Evolutionary conservation across 2,329 filamentous ascomycete genomes (phyloP).

Genomic region (Cyphellophora europaea): DNA sequence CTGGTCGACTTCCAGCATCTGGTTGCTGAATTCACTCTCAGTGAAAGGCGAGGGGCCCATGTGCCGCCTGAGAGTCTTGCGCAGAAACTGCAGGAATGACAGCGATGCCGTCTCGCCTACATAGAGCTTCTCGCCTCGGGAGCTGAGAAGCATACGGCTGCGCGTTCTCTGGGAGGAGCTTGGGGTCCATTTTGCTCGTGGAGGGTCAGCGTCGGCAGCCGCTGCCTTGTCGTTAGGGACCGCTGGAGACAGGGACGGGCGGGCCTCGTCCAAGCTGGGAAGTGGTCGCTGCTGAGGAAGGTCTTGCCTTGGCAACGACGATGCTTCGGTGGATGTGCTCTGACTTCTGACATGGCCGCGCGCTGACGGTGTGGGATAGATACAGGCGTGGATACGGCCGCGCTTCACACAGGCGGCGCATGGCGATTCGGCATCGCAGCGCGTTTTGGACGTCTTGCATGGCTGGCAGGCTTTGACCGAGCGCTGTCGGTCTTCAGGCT

Average conservation of each 20-base stretch:
- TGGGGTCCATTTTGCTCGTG: slow-evolving; percentile 10
- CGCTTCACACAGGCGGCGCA: slow-evolving; percentile 39
- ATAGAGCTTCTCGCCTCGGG: slow-evolving; percentile 45
- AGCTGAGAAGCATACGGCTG: slow-evolving; percentile 41
- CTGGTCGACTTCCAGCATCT: slow-evolving; percentile 43
- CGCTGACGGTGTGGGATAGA: slow-evolving; percentile 23
- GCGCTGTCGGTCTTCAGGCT: slow-evolving; percentile 39
- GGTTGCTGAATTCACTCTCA: slow-evolving; percentile 40
- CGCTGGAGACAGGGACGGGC: slow-evolving; percentile 3
- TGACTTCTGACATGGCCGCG: slow-evolving; percentile 5
- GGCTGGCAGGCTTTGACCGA: slow-evolving; percentile 40
- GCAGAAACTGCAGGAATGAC: slow-evolving; percentile 47
- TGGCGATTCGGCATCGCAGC: slow-evolving; percentile 40
- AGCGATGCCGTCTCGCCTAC: slow-evolving; percentile 43
- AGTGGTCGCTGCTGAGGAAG: neutral
- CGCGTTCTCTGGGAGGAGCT: slow-evolving; percentile 13
- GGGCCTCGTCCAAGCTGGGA: too few relatives aligned
- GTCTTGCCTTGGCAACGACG: neutral
- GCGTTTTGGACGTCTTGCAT: slow-evolving; percentile 42
- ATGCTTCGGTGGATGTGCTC: slow-evolving; percentile 2
- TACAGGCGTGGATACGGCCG: slow-evolving; percentile 31
- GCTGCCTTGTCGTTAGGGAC: neutral
- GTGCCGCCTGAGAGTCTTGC: slow-evolving; percentile 38
- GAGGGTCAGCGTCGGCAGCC: neutral
- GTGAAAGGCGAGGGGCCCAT: slow-evolving; percentile 48